Evolutionary conservation across 2,329 filamentous ascomycete species (phyloP).

Genomic region (Xylaria sp.): DNA sequence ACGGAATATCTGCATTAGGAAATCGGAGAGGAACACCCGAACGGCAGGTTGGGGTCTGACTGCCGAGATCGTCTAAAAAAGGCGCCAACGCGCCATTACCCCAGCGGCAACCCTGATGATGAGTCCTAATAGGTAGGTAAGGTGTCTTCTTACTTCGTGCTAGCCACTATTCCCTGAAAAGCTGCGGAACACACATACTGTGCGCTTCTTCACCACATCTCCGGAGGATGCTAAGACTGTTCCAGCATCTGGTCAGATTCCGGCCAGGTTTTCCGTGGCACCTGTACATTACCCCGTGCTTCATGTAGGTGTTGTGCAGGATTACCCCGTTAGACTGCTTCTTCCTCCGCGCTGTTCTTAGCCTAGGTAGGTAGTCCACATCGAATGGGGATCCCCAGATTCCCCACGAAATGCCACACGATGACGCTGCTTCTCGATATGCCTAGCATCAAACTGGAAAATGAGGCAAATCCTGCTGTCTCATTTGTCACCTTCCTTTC

Average conservation of each 20-base stretch:
- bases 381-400: too few species aligned
- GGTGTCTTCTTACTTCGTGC: neutral
- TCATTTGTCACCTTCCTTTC: neutral
- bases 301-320: constrained; percentile 1
- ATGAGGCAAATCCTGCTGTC: too few species aligned
- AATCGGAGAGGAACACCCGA: constrained; percentile 10
- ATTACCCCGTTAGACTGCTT: neutral
- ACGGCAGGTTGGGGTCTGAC: constrained; percentile 5
- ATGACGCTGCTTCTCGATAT: neutral
- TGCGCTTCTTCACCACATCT: neutral
- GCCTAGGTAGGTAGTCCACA: neutral
- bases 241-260: constrained; percentile 2
- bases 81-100: neutral
- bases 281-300: neutral
- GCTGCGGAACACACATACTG: neutral
- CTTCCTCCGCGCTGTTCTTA: constrained; percentile 10
- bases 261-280: constrained; percentile 11
- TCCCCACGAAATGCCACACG: neutral
- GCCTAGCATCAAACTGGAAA: too few species aligned
- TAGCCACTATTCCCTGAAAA: neutral
- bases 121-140: neutral
- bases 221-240: constrained; percentile 2
- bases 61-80: constrained; percentile 5
- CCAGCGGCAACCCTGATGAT: neutral
- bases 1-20: constrained; percentile 7